phyloP scores from a whole-genome alignment of 768 basidiomycete genomes.

The Phanerochaete carnosa region DNA sequence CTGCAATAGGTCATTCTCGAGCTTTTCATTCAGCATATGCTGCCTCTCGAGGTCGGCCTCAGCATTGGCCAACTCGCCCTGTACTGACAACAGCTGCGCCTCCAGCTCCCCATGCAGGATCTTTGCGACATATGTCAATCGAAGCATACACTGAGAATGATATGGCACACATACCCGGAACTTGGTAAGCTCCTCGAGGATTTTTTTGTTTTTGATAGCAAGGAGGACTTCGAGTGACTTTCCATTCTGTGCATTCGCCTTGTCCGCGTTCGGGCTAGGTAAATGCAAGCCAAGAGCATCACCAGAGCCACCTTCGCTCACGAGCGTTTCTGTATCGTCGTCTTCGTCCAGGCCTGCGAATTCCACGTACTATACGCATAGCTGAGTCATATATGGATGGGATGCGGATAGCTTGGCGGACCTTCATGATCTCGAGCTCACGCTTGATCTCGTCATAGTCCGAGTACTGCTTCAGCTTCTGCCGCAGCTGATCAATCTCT shows the following conservation, averaged over 20 bases:
- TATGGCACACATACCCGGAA: conserved; percentile 59
- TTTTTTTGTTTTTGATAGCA: conserved; percentile 89
- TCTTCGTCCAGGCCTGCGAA: conserved; percentile 87
- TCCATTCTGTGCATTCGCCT: conserved; percentile 70
- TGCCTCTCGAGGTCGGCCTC: conserved; percentile 74
- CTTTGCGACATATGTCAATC: conserved; percentile 31
- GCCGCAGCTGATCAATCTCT: conserved; percentile 69
- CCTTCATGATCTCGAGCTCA: conserved; percentile 98
- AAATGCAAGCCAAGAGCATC: conserved; percentile 57
- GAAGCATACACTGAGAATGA: too few relatives aligned
- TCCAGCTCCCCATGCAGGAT: conserved; percentile 84
- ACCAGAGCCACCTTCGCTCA: conserved; percentile 30
- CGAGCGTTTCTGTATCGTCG: conserved; percentile 41
- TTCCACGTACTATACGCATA: conserved; percentile 76
- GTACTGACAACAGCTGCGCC: conserved; percentile 53
- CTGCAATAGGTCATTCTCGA: conserved; percentile 87
- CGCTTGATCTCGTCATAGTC: conserved; percentile 99
- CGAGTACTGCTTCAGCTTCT: conserved; percentile 63
- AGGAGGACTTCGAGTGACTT: conserved; percentile 89
- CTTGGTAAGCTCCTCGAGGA: conserved; percentile 90
- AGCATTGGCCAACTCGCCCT: conserved; percentile 55
- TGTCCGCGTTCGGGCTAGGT: conserved; percentile 87
- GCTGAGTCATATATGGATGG: background rate
- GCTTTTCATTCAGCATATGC: conserved; percentile 76
- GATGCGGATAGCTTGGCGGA: conserved; percentile 30